phyloP scores from a whole-genome alignment of 306 rosid species.

The Dalbergia oliveri region DNA sequence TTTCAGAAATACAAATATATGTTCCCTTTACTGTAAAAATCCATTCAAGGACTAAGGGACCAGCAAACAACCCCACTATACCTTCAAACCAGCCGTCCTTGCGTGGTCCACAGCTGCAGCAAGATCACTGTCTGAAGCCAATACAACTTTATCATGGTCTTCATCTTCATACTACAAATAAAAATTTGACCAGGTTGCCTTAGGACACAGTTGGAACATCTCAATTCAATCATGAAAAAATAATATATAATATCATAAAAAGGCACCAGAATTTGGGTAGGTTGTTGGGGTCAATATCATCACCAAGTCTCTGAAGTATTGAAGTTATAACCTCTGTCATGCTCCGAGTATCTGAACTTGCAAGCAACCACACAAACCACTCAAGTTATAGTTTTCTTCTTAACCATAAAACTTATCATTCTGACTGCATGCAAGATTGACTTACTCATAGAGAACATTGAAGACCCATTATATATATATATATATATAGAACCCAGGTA shows the following conservation, averaged over 20 bases:
- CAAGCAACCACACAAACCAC: constrained; percentile 52
- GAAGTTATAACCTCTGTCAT: constrained; percentile 86
- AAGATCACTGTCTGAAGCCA: constrained; percentile 93
- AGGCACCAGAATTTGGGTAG: constrained; percentile 94
- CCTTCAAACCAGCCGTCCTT: constrained; percentile 91
- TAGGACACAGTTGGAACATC: constrained; percentile 31
- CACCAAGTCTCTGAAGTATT: constrained; percentile 90
- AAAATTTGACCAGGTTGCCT: constrained; percentile 28
- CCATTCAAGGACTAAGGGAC: background rate
- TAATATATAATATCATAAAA: constrained; percentile 30
- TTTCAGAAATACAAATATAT: constrained; percentile 28
- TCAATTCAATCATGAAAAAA: constrained; percentile 9
- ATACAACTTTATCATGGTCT: constrained; percentile 91
- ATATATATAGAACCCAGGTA: no score
- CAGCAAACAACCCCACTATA: constrained; percentile 48
- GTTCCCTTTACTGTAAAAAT: background rate
- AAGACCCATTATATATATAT: no score
- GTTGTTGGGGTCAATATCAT: constrained; percentile 86
- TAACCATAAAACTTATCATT: background rate
- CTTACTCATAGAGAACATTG: background rate
- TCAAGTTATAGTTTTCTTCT: constrained; percentile 38
- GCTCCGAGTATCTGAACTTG: constrained; percentile 78
- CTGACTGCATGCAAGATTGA: background rate
- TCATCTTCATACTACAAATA: constrained; percentile 89
- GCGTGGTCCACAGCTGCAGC: constrained; percentile 96